Conservation (phyloP, 306 rosid genomes). For the Hippophae tibetana region DNA sequence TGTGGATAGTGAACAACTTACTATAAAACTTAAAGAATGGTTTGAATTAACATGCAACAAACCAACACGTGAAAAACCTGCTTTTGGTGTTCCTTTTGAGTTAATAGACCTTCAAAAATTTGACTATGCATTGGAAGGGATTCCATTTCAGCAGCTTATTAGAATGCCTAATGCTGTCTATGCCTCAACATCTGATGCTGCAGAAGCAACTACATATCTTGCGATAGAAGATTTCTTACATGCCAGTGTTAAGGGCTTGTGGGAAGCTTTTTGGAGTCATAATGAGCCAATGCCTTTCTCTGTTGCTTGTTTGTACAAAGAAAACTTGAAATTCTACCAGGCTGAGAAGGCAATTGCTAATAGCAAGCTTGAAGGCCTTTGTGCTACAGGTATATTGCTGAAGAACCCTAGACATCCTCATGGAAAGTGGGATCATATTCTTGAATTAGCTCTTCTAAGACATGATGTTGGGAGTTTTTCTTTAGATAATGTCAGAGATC, state of each 20-base stretch:
- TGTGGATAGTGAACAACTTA: constrained; percentile 51
- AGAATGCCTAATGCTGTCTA: constrained; percentile 83
- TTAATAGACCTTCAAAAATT: constrained; percentile 89
- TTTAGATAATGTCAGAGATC: constrained; percentile 44
- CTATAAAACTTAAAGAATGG: constrained; percentile 68
- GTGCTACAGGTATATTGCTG: constrained; percentile 74
- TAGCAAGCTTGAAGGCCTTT: constrained; percentile 76
- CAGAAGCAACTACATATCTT: constrained; percentile 81
- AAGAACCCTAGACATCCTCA: constrained; percentile 78
- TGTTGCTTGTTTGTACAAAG: constrained; percentile 60
- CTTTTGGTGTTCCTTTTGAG: constrained; percentile 89
- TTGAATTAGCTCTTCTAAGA: constrained; percentile 74
- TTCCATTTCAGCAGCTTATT: constrained; percentile 87
- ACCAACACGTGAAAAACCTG: constrained; percentile 32
- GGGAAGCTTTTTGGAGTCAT: constrained; percentile 96
- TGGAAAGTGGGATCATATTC: constrained; percentile 89
- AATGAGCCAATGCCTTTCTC: constrained; percentile 90
- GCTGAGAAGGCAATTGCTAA: constrained; percentile 82
- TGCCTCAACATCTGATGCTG: constrained; percentile 76
- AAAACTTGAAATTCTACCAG: constrained; percentile 76
- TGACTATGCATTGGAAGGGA: constrained; percentile 94
- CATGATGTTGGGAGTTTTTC: constrained; percentile 57
- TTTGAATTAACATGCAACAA: constrained; percentile 45
- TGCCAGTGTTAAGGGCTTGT: constrained; percentile 82
- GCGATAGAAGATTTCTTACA: constrained; percentile 93